Evolutionary conservation across 2,329 filamentous ascomycete species (phyloP), one percentile per base, ranked within the genome.

Genomic region (Fusarium tuaranense): DNA sequence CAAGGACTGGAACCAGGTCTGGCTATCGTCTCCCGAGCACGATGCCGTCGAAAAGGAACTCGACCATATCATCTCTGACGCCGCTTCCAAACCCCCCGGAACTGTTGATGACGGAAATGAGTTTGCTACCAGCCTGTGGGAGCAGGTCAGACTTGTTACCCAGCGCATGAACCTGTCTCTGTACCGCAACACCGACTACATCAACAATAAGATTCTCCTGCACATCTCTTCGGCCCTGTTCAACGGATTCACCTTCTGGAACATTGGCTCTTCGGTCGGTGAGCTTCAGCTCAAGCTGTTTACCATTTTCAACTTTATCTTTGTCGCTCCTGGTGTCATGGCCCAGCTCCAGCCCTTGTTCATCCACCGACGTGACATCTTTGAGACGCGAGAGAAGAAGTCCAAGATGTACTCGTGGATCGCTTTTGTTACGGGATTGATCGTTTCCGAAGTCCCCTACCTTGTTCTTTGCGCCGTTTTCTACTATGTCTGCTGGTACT

Each of bases 1-100:
- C 76, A 85, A 73, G 51, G 88, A 94, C 79, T 94, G 91, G 92
- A 92, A 91, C 78, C 86, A 93, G 41, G 88, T 94, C 72, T 95
- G 93, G 93, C 84, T 87, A 20, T 86, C 86, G n/a, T 94, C 90
- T 0, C 84, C 89, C 1, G 87, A 94, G 77, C 87, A 91, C 72
- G 83, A 85, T 0, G 81, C 84, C 5, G 83, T 93, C 41, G 83
- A 89, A 18, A 81, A 86, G 12, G 91, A 94, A 74, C 93, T 95
- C 6, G 88, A 93, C 48, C 83, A 83, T 3, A 89, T 94, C 71
- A 88, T 91, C 70, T 78, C 85, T 2, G 87, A 89, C 5, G 89
- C 92, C 0, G 86, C 87, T 0, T 70, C 84, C 20, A 86, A 84
- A 72, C 81, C 86, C 2, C 80, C 82, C 0, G 84, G 81, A 63